Percentiles rank a stretch among this genome's conserved stretches.
These are phyloP conservation scores for Nadsonia commutata DNA, from an alignment of 1,139 yeast genomes.

Conservation along the genomic window DNA sequence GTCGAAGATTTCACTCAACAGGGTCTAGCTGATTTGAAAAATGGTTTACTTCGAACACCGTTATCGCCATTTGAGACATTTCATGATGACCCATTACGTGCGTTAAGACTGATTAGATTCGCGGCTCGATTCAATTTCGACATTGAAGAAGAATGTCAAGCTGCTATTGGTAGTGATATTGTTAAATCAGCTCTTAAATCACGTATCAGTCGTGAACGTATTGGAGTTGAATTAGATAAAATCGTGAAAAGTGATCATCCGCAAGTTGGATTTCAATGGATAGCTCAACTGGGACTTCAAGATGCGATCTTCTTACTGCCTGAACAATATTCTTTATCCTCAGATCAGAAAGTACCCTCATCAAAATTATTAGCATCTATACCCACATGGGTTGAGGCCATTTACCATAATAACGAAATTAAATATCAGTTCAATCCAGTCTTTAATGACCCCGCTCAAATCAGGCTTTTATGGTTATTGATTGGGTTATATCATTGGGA, in stretches of 20 bases:
- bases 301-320: slow-evolving; percentile 37
- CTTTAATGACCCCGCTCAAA: neutral
- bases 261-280: slow-evolving; percentile 44
- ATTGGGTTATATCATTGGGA: slow-evolving; percentile 33
- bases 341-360: neutral
- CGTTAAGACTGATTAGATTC: slow-evolving; percentile 69
- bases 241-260: slow-evolving; percentile 53
- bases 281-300: slow-evolving; percentile 40
- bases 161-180: slow-evolving; percentile 45
- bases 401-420: neutral
- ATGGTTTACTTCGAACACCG: slow-evolving; percentile 76
- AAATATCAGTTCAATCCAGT: neutral
- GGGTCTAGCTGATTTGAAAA: slow-evolving; percentile 57
- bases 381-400: slow-evolving; percentile 1
- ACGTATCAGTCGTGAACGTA: slow-evolving; percentile 81
- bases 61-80: slow-evolving; percentile 73
- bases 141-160: slow-evolving; percentile 45
- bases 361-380: slow-evolving; percentile 1
- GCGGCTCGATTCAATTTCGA: slow-evolving; percentile 63
- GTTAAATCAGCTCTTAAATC: slow-evolving; percentile 45
- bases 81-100: slow-evolving; percentile 84
- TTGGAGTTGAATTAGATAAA: slow-evolving; percentile 79
- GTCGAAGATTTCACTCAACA: slow-evolving; percentile 74
- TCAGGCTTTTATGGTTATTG: slow-evolving; percentile 3
- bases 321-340: slow-evolving; percentile 3